Conservation (phyloP, 2,329 filamentous ascomycete species). For the Rutstroemia sp. region DNA sequence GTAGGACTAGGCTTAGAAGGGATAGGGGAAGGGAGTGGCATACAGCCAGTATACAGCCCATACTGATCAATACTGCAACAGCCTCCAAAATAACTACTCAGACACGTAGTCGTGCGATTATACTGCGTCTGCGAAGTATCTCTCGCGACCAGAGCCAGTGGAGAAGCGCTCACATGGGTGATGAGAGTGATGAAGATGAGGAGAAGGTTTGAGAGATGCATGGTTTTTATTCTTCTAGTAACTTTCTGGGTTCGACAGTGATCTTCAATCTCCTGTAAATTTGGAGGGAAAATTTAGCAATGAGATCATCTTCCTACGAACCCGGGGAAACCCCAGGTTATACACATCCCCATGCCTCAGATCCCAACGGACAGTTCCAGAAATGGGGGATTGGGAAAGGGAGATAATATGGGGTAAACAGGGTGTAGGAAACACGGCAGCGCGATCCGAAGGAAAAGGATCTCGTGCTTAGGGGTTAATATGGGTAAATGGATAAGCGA, state of each 20-base stretch:
- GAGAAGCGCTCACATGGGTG: background rate
- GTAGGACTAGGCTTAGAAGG: background rate
- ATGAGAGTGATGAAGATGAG: background rate
- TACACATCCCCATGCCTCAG: too few species aligned
- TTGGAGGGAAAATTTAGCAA: too few species aligned
- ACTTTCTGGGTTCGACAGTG: too few species aligned
- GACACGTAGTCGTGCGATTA: constrained; percentile 5
- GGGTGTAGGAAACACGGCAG: background rate
- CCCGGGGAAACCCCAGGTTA: too few species aligned
- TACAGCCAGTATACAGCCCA: background rate
- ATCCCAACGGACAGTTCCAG: too few species aligned
- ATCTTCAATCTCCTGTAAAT: too few species aligned
- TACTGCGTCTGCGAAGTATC: background rate
- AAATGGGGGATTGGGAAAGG: background rate
- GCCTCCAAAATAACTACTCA: constrained; percentile 7
- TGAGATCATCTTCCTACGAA: too few species aligned
- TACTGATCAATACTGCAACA: background rate
- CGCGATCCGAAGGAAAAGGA: background rate
- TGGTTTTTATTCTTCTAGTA: too few species aligned
- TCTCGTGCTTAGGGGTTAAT: background rate
- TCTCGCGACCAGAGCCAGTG: background rate
- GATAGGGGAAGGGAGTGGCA: background rate
- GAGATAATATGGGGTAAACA: background rate
- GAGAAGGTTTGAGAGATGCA: background rate
- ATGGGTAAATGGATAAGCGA: background rate